Percentiles rank a stretch among this genome's conserved stretches.
Conservation (phyloP, 2,329 filamentous ascomycete species). For the Akanthomyces lecanii region DNA sequence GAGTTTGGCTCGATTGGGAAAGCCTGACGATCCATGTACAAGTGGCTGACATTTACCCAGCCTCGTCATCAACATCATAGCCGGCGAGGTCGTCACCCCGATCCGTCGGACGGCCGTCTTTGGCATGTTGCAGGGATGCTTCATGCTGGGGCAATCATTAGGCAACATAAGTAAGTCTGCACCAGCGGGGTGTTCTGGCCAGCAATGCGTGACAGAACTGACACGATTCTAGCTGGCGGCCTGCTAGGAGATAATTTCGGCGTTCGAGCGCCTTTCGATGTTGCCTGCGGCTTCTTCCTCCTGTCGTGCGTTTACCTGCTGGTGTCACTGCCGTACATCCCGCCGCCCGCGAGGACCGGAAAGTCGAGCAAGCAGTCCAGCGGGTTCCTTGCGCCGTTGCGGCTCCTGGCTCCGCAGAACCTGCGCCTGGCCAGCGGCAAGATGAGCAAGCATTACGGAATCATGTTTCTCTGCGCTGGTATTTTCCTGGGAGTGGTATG, state of each 20-base stretch:
- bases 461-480: constrained; percentile 59
- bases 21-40: not conserved
- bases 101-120: constrained; percentile 59
- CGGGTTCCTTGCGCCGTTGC: constrained; percentile 58
- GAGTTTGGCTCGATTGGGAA: constrained; percentile 15
- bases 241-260: constrained; percentile 59
- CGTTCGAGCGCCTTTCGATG: constrained; percentile 61
- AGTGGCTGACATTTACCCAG: constrained; percentile 23
- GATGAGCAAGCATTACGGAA: constrained; percentile 53
- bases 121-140: constrained; percentile 60
- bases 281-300: constrained; percentile 56
- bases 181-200: not conserved
- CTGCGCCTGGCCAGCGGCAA: constrained; percentile 49
- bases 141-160: constrained; percentile 62
- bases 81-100: constrained; percentile 60
- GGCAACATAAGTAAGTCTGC: constrained; percentile 51
- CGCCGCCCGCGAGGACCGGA: constrained; percentile 30
- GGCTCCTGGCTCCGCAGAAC: constrained; percentile 55
- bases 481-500: constrained; percentile 62
- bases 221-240: constrained; percentile 48
- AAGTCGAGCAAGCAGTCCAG: constrained; percentile 30
- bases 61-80: constrained; percentile 64
- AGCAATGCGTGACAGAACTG: not conserved
- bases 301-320: constrained; percentile 39
- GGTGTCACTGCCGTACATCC: constrained; percentile 46